Conservation (phyloP, 805 yeast genomes). For the Yarrowia porcina region DNA sequence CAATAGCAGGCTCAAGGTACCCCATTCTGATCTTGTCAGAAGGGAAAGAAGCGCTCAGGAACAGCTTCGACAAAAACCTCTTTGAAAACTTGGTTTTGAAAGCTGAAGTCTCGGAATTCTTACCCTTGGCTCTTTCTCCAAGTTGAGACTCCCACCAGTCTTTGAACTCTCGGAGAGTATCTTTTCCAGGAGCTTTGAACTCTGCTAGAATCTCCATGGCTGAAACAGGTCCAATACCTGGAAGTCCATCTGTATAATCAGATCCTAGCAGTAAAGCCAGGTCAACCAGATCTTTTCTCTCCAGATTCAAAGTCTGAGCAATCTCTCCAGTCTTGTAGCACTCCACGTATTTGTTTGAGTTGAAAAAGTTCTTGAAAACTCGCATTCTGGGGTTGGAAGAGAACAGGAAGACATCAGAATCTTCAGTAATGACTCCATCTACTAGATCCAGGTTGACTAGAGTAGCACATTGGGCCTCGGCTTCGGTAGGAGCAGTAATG, state of each 20-base stretch:
- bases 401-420: conserved; percentile 91
- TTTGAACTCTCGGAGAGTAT: conserved; percentile 43
- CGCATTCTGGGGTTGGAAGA: conserved; percentile 57
- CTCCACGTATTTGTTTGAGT: conserved; percentile 88
- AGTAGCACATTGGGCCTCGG: conserved; percentile 97
- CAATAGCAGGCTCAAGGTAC: conserved; percentile 78
- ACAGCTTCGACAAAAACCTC: conserved; percentile 53
- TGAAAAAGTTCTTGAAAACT: conserved; percentile 89
- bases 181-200: conserved; percentile 49
- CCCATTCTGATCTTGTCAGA: conserved; percentile 67
- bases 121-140: conserved; percentile 40
- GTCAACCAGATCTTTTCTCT: conserved; percentile 63
- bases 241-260: conserved; percentile 90
- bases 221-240: conserved; percentile 90
- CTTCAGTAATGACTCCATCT: conserved; percentile 96
- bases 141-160: conserved; percentile 59
- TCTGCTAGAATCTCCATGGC: conserved; percentile 89
- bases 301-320: conserved; percentile 60
- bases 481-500: conserved; percentile 97
- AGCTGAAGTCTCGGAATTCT: not conserved
- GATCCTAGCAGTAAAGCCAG: conserved; percentile 85
- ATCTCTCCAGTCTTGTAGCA: conserved; percentile 64
- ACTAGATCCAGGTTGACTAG: conserved; percentile 65
- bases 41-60: conserved; percentile 64
- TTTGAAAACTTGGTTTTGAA: conserved; percentile 58